Conservation (phyloP, 306 rosid species). For the Fragaria ananassa region DNA sequence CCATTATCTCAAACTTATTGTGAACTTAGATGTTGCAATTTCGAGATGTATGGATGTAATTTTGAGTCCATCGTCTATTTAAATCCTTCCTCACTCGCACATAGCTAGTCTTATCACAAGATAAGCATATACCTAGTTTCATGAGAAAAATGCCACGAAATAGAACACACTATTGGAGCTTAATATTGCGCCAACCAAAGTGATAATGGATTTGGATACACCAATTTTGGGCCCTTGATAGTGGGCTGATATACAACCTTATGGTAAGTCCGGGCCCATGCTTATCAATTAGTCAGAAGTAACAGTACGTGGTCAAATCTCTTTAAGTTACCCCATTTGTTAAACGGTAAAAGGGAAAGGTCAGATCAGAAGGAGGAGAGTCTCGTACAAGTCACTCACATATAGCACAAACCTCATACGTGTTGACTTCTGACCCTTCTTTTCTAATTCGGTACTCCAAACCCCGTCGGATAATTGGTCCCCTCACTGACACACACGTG, state of each 20-base stretch:
- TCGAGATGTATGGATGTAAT: background rate
- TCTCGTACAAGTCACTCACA: background rate
- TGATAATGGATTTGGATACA: background rate
- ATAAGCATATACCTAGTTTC: background rate
- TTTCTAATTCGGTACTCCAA: background rate
- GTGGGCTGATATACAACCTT: background rate
- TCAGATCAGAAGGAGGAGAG: background rate
- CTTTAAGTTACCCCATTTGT: background rate
- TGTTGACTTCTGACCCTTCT: background rate
- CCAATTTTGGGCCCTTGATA: background rate
- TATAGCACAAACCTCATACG: background rate
- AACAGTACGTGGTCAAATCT: background rate
- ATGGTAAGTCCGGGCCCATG: background rate
- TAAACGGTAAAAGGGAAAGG: background rate
- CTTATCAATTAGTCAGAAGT: background rate
- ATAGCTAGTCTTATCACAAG: background rate
- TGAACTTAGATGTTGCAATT: background rate
- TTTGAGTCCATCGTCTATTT: background rate
- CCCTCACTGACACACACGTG: conserved; percentile 2
- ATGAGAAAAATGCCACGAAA: background rate
- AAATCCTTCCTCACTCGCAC: background rate
- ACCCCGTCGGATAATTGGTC: conserved; percentile 1
- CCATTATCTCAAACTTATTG: background rate
- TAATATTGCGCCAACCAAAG: background rate
- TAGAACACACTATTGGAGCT: background rate